Evolutionary conservation across 148 eudicot species (phyloP).

Genomic region (Agrostemma githago): DNA sequence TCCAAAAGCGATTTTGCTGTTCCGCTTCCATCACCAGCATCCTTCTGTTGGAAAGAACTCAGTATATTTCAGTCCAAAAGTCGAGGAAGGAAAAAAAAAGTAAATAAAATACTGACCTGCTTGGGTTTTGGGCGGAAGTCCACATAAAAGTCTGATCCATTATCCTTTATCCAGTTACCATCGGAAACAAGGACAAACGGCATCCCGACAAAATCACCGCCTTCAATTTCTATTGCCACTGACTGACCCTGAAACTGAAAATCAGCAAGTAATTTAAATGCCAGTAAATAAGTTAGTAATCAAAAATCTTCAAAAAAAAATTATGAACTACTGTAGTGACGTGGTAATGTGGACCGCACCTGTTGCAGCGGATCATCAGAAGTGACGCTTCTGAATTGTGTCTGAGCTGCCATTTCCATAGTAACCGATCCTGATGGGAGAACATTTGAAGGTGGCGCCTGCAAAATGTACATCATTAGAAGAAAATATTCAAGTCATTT

Average conservation of each 20-base stretch:
- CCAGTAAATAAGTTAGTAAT: background rate
- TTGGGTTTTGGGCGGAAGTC: slow-evolving; percentile 39
- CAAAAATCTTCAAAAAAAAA: background rate
- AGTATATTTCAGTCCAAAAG: slow-evolving; percentile 14
- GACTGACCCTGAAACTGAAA: slow-evolving; percentile 50
- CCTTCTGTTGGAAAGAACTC: slow-evolving; percentile 35
- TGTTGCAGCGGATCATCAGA: slow-evolving; percentile 41
- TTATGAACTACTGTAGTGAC: background rate
- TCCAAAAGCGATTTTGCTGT: slow-evolving; percentile 77
- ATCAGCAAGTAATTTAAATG: background rate
- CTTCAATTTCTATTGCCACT: slow-evolving; percentile 62
- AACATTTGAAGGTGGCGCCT: slow-evolving; percentile 65
- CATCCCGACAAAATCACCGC: slow-evolving; percentile 66
- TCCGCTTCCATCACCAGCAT: slow-evolving; percentile 78
- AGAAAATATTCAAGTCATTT: background rate
- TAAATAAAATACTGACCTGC: slow-evolving; percentile 24
- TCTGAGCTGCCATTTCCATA: slow-evolving; percentile 61
- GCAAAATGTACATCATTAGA: slow-evolving; percentile 20
- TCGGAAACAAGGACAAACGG: slow-evolving; percentile 85
- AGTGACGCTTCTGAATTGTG: slow-evolving; percentile 45
- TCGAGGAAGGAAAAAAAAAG: slow-evolving; percentile 6
- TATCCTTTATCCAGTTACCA: slow-evolving; percentile 81
- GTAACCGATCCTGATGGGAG: slow-evolving; percentile 71
- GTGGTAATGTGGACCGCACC: slow-evolving; percentile 36
- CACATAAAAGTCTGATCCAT: slow-evolving; percentile 78